A percentile compares a stretch with the other conserved stretches of the same genome.
phyloP scores from a whole-genome alignment of 768 basidiomycete species.

The Mycena latifolia region DNA sequence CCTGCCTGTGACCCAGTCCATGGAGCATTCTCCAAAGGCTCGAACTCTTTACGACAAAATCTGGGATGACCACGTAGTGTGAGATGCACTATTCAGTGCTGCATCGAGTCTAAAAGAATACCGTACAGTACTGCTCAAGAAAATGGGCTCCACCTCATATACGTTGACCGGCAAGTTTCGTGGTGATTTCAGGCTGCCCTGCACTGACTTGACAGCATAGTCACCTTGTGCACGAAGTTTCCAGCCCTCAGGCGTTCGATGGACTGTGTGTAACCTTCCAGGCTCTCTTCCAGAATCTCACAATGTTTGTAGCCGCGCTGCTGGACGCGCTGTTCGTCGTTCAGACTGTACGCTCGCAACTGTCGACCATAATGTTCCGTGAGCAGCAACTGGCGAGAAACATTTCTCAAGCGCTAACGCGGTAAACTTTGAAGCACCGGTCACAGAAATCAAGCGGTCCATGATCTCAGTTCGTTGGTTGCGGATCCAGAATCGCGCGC shows the following conservation, averaged over 20 bases:
- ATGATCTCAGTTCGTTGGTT: slow-evolving; percentile 61
- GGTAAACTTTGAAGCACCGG: slow-evolving; percentile 12
- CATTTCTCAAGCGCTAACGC: not conserved
- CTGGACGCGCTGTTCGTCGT: slow-evolving; percentile 80
- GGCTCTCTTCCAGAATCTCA: slow-evolving; percentile 21
- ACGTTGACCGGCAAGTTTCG: slow-evolving; percentile 77
- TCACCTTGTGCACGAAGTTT: slow-evolving; percentile 88
- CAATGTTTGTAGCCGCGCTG: slow-evolving; percentile 65
- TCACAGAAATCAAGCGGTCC: not conserved
- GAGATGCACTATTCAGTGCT: slow-evolving; percentile 43
- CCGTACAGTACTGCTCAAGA: slow-evolving; percentile 71
- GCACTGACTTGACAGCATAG: slow-evolving; percentile 41
- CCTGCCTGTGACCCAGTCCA: slow-evolving; percentile 57
- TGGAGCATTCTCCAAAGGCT: slow-evolving; percentile 56
- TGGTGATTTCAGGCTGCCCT: not conserved
- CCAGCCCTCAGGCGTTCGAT: slow-evolving; percentile 93
- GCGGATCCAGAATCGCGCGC: slow-evolving; percentile 86
- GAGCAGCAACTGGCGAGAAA: slow-evolving; percentile 49
- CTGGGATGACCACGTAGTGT: slow-evolving; percentile 97
- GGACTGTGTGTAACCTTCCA: slow-evolving; percentile 67
- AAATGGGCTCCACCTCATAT: slow-evolving; percentile 83
- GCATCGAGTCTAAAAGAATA: not conserved
- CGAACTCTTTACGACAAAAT: slow-evolving; percentile 97
- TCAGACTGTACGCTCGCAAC: slow-evolving; percentile 92
- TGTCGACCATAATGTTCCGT: slow-evolving; percentile 91